Evolutionary conservation across 2,329 filamentous ascomycete genomes (phyloP).

Genomic region (Penicillium sp.): DNA sequence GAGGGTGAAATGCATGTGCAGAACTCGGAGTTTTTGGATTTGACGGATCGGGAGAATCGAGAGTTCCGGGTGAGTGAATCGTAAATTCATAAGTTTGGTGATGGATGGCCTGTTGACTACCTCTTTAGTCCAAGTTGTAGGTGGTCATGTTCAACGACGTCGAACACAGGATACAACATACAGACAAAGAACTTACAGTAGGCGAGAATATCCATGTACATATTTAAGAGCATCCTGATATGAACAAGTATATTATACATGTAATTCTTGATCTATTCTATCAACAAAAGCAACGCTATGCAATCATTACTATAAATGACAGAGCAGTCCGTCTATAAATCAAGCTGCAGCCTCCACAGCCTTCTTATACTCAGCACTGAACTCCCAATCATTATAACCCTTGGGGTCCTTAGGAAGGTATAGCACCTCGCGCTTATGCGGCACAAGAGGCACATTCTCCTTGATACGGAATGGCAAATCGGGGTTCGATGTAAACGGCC

Average conservation of each 20-base stretch:
- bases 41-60: conserved; percentile 42
- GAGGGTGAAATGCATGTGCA: conserved; percentile 29
- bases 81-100: not conserved
- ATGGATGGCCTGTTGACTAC: not conserved
- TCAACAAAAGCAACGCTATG: conserved; percentile 21
- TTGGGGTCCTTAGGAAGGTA: conserved; percentile 45
- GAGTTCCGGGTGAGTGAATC: conserved; percentile 33
- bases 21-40: conserved; percentile 40
- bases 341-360: conserved; percentile 30
- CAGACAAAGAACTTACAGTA: not conserved
- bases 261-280: not conserved
- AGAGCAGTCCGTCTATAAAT: conserved; percentile 10
- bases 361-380: conserved; percentile 43
- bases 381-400: conserved; percentile 50
- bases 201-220: not conserved
- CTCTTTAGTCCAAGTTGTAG: conserved; percentile 4
- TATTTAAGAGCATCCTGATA: not conserved
- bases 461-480: conserved; percentile 53
- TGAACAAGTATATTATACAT: not conserved
- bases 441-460: conserved; percentile 44
- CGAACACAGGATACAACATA: not conserved
- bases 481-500: conserved; percentile 54
- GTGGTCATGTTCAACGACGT: not conserved
- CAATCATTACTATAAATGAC: conserved; percentile 7
- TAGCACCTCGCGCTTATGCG: conserved; percentile 51